phyloP scores from a whole-genome alignment of 2,329 filamentous ascomycete genomes.

The Corinectria fuckeliana region DNA sequence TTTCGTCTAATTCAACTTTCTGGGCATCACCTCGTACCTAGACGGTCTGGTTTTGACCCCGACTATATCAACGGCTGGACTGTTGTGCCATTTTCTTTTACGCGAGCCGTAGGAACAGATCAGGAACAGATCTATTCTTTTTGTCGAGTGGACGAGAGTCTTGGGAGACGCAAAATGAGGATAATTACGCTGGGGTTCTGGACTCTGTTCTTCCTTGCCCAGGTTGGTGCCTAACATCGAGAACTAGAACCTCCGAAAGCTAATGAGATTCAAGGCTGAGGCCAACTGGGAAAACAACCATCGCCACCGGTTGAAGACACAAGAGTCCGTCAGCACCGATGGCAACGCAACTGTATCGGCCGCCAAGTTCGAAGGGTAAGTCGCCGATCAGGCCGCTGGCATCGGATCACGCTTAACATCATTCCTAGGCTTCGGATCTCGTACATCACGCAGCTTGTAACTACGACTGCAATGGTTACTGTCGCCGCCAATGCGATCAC shows the following conservation, averaged over 20 bases:
- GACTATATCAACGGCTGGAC: slow-evolving; percentile 34
- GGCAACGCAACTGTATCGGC: slow-evolving; percentile 1
- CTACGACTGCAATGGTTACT: slow-evolving; percentile 29
- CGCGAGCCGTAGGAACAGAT: slow-evolving; percentile 14
- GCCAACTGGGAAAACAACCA: slow-evolving; percentile 19
- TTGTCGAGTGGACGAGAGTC: not conserved
- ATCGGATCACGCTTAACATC: not conserved
- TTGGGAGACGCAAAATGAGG: slow-evolving; percentile 8
- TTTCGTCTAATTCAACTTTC: slow-evolving; percentile 4
- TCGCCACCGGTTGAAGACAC: slow-evolving; percentile 24
- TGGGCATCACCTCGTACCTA: not conserved
- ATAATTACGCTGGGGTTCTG: slow-evolving; percentile 1
- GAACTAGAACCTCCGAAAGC: not conserved
- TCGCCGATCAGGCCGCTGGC: not conserved
- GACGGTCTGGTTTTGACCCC: slow-evolving; percentile 2
- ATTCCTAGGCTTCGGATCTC: slow-evolving; percentile 30
- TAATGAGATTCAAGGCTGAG: slow-evolving; percentile 25
- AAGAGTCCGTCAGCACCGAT: slow-evolving; percentile 14
- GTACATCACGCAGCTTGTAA: slow-evolving; percentile 31
- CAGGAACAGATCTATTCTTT: not conserved
- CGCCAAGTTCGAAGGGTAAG: slow-evolving; percentile 36
- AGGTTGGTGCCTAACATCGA: slow-evolving; percentile 21
- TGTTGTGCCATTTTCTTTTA: slow-evolving; percentile 27
- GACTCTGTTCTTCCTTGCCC: slow-evolving; percentile 23
- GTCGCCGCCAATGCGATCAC: slow-evolving; percentile 21